Base-by-base conservation (phyloP, 2,329 filamentous ascomycete species). In the Fusarium solani-melongenae region DNA sequence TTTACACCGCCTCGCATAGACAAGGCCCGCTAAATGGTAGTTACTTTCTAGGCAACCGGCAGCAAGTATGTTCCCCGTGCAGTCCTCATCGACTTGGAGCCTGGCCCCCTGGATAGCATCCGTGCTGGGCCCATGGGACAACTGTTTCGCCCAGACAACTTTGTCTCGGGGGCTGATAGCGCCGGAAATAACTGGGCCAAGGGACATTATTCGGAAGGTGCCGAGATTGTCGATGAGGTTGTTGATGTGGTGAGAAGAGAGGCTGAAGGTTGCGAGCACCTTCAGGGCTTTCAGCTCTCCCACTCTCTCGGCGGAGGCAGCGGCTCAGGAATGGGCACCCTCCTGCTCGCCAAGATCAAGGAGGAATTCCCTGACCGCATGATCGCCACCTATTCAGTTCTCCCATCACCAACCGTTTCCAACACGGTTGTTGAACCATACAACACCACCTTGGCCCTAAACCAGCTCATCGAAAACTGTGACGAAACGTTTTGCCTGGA, bases 131-230 rank as follows among this genome's bases (percentile, higher is more conserved):
- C 96, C 77, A 98, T 98, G 84, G 96, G 96, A 80, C 94, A 98
- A 89, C 95, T 99, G 79, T 98, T 99, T 94, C 95, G 96, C 78
- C 96, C 96, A 83, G 96, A 99, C 90, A 99, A 98, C 93, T 98
- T 98, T 88, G 94, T 98, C 83, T 98, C 98, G 86, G 96, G 96
- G 81, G 96, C 98, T 89, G 98, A 96, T 81, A 96, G 96, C 90
- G 96, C 96, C 85, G 96, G 96, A 88, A 99, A 99, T 94, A 98
- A 98, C 92, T 99, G 96, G 96, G 96, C 96, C 86, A 98, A 98
- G 93, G 96, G 96, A 88, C 96, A 99, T 86, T 99, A 98, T 91
- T 98, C 96, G 76, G 96, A 99, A 89, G 96, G 96, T 91, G 96
- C 96, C 79, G 96, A 99, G 89, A 92, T 98, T 74, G 96, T 98